Base-by-base conservation (phyloP, 2,329 filamentous ascomycete genomes). In the Beauveria varroae region DNA sequence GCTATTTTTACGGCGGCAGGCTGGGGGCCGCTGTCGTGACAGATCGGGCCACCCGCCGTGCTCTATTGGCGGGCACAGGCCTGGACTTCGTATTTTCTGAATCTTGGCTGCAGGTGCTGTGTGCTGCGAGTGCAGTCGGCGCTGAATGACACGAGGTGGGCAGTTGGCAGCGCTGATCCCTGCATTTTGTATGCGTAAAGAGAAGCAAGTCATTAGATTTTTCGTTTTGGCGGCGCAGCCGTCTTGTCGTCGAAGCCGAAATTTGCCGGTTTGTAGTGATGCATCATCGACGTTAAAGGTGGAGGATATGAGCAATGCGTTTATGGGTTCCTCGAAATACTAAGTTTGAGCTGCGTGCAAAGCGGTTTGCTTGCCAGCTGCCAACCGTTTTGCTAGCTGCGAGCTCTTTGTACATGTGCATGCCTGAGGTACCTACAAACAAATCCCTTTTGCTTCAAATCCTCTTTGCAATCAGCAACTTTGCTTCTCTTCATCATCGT, bases 81-180 rank as follows among this genome's bases (percentile, higher is more conserved):
- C 22, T 43, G 57, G 28, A 46, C 57, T 60, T 60, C 57, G 57
- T 60, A 60, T 60, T 59, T n/a, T 50, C 47, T 52, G 26, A 46
- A 14, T 44, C 57, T 60, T 53, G 49, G 49, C 56, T 58, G 56
- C 56, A 44, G 46, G 22, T 26, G 49, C 34, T 30, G 55, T n/a
- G 56, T 51, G 16, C 12, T 14, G 22, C 3, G 30, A 56, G 51
- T 41, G 37, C 41, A 40, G 34, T 28, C 20, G 6, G 47, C 49
- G 49, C 43, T 37, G 49, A 44, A 60, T 37, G 57, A 59, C 57
- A 59, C 57, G 57, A 60, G 57, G 40, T 60, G 43, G 47, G 40
- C 34, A 37, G 34, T 37, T 37, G 22, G 44, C 22, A 30, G 26
- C 37, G n/a, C 52, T 26, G 37, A 60, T 58, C 57, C 57, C 40